Base-by-base conservation (phyloP, 495 filamentous ascomycete genomes). In the Xylaria castorea region DNA sequence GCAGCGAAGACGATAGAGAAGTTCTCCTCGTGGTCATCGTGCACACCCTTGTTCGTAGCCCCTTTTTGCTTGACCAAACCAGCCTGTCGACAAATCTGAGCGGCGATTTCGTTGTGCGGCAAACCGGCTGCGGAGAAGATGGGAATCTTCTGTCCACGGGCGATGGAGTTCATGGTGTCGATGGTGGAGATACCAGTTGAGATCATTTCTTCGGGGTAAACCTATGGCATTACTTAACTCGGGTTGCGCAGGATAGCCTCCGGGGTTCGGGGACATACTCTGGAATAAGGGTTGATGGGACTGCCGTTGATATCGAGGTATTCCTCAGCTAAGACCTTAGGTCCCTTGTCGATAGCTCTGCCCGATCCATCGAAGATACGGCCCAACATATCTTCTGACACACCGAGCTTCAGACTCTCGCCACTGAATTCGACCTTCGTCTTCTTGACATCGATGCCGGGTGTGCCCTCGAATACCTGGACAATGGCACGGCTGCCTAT, bases 121-220 rank as follows among this genome's bases (percentile, higher is more conserved):
- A 99, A 87, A 94, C 97, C 97, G 66, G 97, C 91, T 60, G 97
- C 94, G 8, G 97, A 98, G 90, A 99, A 99, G 79, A 99, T 99
- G 68, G 97, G 97, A 74, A 99, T 99, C 88, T 99, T 99, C 84
- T 99, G 97, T 71, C 97, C 97, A 87, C 97, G 94, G 75, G 97
- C 96, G 82, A 99, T 95, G 72, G 97, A 98, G 89, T 99, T 99
- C 97, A 99, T 99, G 53, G 95, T 98, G 82, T 99, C 97, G 78
- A 99, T 99, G 78, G 97, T 95, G 70, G 94, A 97, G 81, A 99
- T 99, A 89, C 97, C 97, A 69, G 97, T 99, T 12, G 95, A 94
- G 77, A 99, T 98, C 94, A 99, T 99, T 84, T 99, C 97, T 86
- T 98, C 95, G 81, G 97, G 97, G 80, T 99, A 99, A 57, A 97